phyloP scores from a whole-genome alignment of 2,329 filamentous ascomycete species.

The Sporothrix variecibatus region DNA sequence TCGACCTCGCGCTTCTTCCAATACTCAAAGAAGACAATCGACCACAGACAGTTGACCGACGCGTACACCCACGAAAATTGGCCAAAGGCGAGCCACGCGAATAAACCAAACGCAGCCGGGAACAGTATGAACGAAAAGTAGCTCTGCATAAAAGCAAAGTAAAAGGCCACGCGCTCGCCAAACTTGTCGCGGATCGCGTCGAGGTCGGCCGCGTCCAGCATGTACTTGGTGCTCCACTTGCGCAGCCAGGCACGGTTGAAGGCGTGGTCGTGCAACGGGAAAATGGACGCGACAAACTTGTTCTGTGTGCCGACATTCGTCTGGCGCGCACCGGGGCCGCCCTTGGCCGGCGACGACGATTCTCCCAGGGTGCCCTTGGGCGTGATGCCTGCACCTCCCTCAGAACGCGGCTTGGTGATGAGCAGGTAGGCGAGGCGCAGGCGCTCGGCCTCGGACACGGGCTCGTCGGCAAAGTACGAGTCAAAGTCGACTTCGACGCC shows the following conservation, averaged over 20 bases:
- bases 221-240: conserved; percentile 71
- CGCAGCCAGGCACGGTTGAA: conserved; percentile 78
- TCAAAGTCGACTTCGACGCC: conserved; percentile 52
- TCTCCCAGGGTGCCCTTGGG: conserved; percentile 44
- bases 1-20: conserved; percentile 78
- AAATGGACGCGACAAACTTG: conserved; percentile 71
- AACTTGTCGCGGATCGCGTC: conserved; percentile 68
- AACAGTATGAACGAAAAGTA: conserved; percentile 73
- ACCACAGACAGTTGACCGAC: conserved; percentile 67
- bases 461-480: conserved; percentile 68
- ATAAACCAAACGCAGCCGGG: conserved; percentile 67
- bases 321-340: conserved; percentile 41
- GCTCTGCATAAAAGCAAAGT: conserved; percentile 79
- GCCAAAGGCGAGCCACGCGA: conserved; percentile 68
- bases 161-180: conserved; percentile 72
- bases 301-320: conserved; percentile 49
- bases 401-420: conserved; percentile 69
- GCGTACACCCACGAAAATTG: conserved; percentile 72
- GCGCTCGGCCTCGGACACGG: conserved; percentile 84
- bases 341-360: conserved; percentile 33
- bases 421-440: conserved; percentile 85
- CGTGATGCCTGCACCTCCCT: conserved; percentile 73
- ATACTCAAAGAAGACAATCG: conserved; percentile 73
- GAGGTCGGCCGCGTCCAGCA: conserved; percentile 66
- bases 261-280: conserved; percentile 74